Conservation (phyloP, 2,329 filamentous ascomycete genomes). For the Fusarium concolor region DNA sequence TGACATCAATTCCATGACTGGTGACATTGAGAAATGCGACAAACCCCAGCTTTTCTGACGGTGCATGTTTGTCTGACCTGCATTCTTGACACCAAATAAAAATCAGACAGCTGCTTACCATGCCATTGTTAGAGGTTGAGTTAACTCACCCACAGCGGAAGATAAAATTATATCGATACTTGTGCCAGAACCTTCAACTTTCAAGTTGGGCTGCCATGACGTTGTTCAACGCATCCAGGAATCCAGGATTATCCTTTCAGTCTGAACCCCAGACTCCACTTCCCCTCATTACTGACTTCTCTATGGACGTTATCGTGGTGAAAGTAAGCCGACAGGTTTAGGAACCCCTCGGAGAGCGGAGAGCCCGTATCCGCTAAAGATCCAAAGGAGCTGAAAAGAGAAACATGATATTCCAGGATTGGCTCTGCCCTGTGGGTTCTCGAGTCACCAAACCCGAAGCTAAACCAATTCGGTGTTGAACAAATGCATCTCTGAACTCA, state of each 20-base stretch:
- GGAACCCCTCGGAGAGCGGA: conserved; percentile 3
- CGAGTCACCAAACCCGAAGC: conserved; percentile 17
- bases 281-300: conserved; percentile 41
- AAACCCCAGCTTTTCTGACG: not conserved
- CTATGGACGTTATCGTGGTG: not conserved
- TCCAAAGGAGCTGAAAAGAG: conserved; percentile 23
- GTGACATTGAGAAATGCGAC: conserved; percentile 11
- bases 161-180: not conserved
- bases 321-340: conserved; percentile 19
- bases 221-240: conserved; percentile 31
- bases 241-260: conserved; percentile 34
- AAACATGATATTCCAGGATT: conserved; percentile 26
- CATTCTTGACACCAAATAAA: conserved; percentile 13
- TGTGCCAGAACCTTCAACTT: conserved; percentile 2
- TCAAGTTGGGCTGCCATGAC: conserved; percentile 37
- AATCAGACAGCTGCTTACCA: conserved; percentile 16
- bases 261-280: conserved; percentile 40
- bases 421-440: conserved; percentile 15
- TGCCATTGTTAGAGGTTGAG: not conserved
- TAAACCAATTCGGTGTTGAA: conserved; percentile 34
- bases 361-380: conserved; percentile 18
- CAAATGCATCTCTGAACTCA: conserved; percentile 31
- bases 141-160: not conserved
- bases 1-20: not conserved
- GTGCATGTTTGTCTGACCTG: conserved; percentile 8